Evolutionary conservation across 2,329 filamentous ascomycete species (phyloP).

Genomic region (Colletotrichum gigasporum): DNA sequence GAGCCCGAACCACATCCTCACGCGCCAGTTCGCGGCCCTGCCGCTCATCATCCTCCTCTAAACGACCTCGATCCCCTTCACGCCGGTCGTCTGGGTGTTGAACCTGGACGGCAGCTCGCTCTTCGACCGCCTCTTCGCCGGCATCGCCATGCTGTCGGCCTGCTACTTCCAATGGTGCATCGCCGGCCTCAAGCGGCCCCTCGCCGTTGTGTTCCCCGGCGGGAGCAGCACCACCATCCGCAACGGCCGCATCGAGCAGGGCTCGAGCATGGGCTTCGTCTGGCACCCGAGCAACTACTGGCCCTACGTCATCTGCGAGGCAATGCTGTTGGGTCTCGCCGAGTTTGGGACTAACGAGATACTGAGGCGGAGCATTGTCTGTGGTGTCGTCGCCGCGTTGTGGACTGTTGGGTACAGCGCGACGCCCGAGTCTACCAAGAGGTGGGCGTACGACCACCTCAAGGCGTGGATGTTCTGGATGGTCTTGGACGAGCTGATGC

Average conservation of each 20-base stretch:
- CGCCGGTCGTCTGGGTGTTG: slow-evolving; percentile 31
- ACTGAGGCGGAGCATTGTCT: slow-evolving; percentile 30
- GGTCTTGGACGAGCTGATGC: slow-evolving; percentile 33
- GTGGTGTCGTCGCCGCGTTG: slow-evolving; percentile 29
- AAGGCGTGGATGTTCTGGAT: slow-evolving; percentile 33
- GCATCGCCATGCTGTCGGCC: slow-evolving; percentile 45
- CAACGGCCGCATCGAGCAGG: slow-evolving; percentile 30
- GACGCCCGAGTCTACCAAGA: slow-evolving; percentile 29
- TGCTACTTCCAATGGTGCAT: slow-evolving; percentile 40
- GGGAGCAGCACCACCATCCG: slow-evolving; percentile 16
- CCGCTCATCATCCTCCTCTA: slow-evolving; percentile 34
- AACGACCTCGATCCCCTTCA: slow-evolving; percentile 35
- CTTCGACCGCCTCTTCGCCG: slow-evolving; percentile 54
- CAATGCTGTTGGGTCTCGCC: slow-evolving; percentile 32
- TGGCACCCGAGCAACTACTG: slow-evolving; percentile 35
- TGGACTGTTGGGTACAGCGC: slow-evolving; percentile 34
- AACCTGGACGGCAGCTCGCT: slow-evolving; percentile 47
- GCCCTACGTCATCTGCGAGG: slow-evolving; percentile 33
- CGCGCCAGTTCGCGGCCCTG: slow-evolving; percentile 30
- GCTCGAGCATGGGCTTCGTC: slow-evolving; percentile 12
- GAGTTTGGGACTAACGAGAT: slow-evolving; percentile 35
- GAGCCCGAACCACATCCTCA: background rate
- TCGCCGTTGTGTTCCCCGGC: slow-evolving; percentile 28
- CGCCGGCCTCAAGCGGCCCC: slow-evolving; percentile 24
- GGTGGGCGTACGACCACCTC: slow-evolving; percentile 35